Percentiles rank a stretch among this genome's conserved stretches.
phyloP scores from a whole-genome alignment of 2,329 filamentous ascomycete genomes.

The Huntiella decipiens region DNA sequence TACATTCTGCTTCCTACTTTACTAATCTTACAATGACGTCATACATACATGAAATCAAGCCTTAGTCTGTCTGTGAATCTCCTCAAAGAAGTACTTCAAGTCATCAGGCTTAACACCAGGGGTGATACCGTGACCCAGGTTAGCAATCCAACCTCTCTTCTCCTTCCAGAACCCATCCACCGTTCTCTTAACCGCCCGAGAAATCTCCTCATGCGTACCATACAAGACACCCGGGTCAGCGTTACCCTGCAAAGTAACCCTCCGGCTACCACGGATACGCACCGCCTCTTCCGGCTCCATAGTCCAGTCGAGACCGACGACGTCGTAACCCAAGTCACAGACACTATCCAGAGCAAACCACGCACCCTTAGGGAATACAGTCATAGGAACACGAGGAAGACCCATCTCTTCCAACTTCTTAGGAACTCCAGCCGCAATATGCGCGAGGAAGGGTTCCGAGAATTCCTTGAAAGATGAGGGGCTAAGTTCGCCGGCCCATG shows the following conservation, averaged over 20 bases:
- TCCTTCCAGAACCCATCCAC: constrained; percentile 62
- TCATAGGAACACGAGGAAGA: constrained; percentile 76
- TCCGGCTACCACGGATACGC: constrained; percentile 55
- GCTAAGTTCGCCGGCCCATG: constrained; percentile 88
- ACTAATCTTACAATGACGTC: background rate
- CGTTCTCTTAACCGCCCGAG: constrained; percentile 65
- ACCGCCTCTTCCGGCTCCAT: constrained; percentile 75
- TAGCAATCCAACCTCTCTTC: constrained; percentile 86
- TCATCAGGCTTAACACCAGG: constrained; percentile 88
- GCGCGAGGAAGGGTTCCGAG: constrained; percentile 65
- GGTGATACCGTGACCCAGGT: constrained; percentile 93
- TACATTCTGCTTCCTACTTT: background rate
- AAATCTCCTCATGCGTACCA: constrained; percentile 64
- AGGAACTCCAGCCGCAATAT: constrained; percentile 70
- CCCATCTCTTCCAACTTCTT: constrained; percentile 53
- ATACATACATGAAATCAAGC: constrained; percentile 14
- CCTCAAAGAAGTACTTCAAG: constrained; percentile 81
- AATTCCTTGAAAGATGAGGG: constrained; percentile 70
- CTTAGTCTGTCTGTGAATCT: constrained; percentile 57
- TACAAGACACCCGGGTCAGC: constrained; percentile 89
- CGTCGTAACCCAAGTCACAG: constrained; percentile 77
- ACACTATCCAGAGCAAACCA: constrained; percentile 85
- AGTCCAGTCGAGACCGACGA: constrained; percentile 88
- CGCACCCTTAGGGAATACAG: constrained; percentile 92
- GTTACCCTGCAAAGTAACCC: constrained; percentile 75